Base-by-base conservation (phyloP, 1,284 basidiomycete species). In the Moesziomyces sp. region DNA sequence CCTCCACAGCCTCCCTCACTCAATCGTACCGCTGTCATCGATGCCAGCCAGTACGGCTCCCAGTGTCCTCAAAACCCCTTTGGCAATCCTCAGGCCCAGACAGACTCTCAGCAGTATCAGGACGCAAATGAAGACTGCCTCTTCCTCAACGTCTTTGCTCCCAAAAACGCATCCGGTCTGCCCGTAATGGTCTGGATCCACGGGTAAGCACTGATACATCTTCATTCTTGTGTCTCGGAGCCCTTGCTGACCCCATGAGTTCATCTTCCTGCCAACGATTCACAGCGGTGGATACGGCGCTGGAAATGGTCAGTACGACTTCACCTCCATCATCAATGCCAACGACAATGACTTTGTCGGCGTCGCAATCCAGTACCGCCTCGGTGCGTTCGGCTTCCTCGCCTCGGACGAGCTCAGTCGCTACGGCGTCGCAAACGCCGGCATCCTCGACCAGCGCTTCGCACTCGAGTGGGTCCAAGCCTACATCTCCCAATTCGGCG, bases 281-380 rank as follows among this genome's bases (percentile, higher is more conserved):
- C 16, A 47, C 52, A 56, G 66, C 11, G 67, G 60, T 26, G 67
- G 66, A n/a, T 62, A 68, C n/a, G 66, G 66, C n/a, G 46, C 54
- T 10, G 66, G 66, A 9, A 62, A 68, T 26, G 66, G 66, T 3
- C 66, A 58, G 40, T 70, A 52, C 55, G 66, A 69, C 28, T 64
- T 59, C 42, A 67, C 58, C 53, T 47, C 40, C 48, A 53, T 76
- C 52, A 57, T 62, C 66, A 76, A 66, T 19, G 49, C 74, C 21
- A 58, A 74, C 40, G 55, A 70, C 30, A 64, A 70, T 46, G 34
- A 53, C 57, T 70, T 70, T 54, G 48, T 70, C 30, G 60, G 52
- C 18, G 88, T 89, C 38, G 87, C 86, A 58, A 42, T 89, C 60
- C 88, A 89, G 72, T 89, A 89, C 70, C 86, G 89, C 26, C 63